phyloP scores from a whole-genome alignment of 768 basidiomycete species.

The Trametes cingulata region DNA sequence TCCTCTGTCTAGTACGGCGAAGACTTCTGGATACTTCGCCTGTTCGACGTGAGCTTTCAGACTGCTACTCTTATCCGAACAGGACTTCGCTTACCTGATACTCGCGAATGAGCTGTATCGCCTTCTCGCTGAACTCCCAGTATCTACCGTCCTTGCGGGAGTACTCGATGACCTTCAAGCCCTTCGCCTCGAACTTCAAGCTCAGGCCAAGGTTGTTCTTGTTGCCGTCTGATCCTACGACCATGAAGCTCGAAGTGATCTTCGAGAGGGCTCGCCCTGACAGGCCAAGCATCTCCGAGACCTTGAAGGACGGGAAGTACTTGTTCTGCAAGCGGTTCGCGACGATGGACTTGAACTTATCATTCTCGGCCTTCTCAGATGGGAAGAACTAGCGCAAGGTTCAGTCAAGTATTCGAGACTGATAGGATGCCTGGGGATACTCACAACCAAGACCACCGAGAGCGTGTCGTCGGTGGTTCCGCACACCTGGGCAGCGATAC shows the following conservation, averaged over 20 bases:
- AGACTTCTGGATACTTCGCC: conserved; percentile 84
- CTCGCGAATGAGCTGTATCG: conserved; percentile 74
- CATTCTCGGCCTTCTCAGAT: conserved; percentile 76
- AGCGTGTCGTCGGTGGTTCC: conserved; percentile 67
- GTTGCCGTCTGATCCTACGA: conserved; percentile 68
- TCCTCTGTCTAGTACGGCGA: conserved; percentile 64
- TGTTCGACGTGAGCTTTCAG: conserved; percentile 32
- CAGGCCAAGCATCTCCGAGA: conserved; percentile 71
- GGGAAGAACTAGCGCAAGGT: conserved; percentile 71
- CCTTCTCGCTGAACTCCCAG: conserved; percentile 95
- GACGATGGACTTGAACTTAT: conserved; percentile 74
- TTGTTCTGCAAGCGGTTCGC: conserved; percentile 44
- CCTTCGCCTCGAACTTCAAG: conserved; percentile 95
- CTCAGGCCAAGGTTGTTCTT: conserved; percentile 92
- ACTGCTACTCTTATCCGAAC: neutral
- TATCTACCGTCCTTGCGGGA: conserved; percentile 77
- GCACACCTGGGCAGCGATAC: conserved; percentile 90
- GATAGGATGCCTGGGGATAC: conserved; percentile 16
- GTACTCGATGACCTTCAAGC: conserved; percentile 91
- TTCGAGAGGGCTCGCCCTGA: conserved; percentile 81
- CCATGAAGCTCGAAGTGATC: conserved; percentile 93
- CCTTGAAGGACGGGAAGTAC: conserved; percentile 81
- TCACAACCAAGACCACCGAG: conserved; percentile 85
- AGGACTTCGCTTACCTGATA: conserved; percentile 63
- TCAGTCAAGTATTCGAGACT: neutral